Conservation (phyloP, 805 yeast species). For the Pichia occidentalis region DNA sequence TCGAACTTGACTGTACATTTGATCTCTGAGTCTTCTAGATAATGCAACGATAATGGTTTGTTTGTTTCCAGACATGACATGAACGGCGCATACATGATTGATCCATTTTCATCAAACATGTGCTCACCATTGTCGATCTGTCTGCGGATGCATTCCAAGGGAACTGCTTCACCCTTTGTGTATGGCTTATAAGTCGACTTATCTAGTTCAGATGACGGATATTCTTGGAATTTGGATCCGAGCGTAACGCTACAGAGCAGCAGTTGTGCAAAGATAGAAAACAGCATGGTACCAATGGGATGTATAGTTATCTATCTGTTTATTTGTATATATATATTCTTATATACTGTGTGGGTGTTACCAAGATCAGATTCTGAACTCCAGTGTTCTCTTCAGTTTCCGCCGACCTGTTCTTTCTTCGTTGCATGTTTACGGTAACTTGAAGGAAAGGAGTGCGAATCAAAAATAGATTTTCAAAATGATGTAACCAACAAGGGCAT, state of each 20-base stretch:
- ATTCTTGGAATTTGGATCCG: constrained; percentile 21
- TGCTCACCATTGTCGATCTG: constrained; percentile 75
- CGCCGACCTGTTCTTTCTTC: no score
- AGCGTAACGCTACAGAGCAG: neutral
- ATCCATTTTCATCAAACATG: constrained; percentile 53
- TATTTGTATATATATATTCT: no score
- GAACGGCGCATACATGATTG: constrained; percentile 51
- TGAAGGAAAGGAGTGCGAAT: no score
- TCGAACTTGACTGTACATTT: constrained; percentile 56
- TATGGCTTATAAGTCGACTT: constrained; percentile 16
- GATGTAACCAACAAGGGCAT: no score
- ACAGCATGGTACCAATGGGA: neutral
- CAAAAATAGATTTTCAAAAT: no score
- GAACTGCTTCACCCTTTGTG: constrained; percentile 35
- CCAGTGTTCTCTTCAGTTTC: no score
- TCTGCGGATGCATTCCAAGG: constrained; percentile 56
- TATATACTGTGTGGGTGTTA: constrained; percentile 1
- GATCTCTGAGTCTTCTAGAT: constrained; percentile 43
- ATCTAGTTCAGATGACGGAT: constrained; percentile 22
- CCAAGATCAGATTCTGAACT: constrained; percentile 7
- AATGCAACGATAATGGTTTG: constrained; percentile 48
- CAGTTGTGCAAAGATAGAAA: no score
- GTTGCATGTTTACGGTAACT: no score
- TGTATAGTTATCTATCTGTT: no score
- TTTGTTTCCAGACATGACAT: constrained; percentile 63